These are phyloP conservation scores for Juglanconis juglandina DNA, from an alignment of 2,329 filamentous ascomycete genomes.

Conservation along the genomic window DNA sequence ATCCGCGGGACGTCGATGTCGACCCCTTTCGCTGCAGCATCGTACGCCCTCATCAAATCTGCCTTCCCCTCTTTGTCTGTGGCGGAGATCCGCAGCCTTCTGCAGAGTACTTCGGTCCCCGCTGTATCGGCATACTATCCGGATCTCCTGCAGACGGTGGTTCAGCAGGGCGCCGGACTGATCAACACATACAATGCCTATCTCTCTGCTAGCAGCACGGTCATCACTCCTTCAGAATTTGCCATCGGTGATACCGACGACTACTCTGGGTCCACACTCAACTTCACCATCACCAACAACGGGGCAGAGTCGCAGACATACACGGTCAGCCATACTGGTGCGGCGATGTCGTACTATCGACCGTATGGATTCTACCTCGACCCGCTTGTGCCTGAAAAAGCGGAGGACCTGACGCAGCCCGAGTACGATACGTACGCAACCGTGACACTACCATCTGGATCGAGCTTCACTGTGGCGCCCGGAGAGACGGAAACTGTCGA, in stretches of 20 bases:
- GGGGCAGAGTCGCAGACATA: neutral
- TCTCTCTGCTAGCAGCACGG: neutral
- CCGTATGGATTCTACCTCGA: neutral
- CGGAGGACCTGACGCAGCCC: neutral
- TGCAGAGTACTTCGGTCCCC: constrained; percentile 29
- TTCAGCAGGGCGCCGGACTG: constrained; percentile 34
- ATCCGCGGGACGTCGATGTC: constrained; percentile 36
- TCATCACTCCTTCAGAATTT: neutral
- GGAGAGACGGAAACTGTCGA: neutral
- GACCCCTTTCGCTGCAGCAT: constrained; percentile 30
- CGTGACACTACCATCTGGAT: neutral
- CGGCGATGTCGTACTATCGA: neutral
- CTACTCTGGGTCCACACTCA: neutral
- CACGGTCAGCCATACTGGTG: neutral
- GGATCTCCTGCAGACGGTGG: constrained; percentile 25
- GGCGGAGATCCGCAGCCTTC: constrained; percentile 26
- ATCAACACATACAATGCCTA: constrained; percentile 30
- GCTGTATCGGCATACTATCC: constrained; percentile 26
- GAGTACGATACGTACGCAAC: neutral
- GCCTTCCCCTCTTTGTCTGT: constrained; percentile 26
- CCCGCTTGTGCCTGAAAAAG: neutral
- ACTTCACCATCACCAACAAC: neutral
- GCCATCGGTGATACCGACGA: constrained; percentile 1
- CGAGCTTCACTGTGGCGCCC: neutral
- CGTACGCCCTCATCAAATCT: constrained; percentile 33